phyloP scores from a whole-genome alignment of 179 eudicot species.

The Heliamphora pulchella region DNA sequence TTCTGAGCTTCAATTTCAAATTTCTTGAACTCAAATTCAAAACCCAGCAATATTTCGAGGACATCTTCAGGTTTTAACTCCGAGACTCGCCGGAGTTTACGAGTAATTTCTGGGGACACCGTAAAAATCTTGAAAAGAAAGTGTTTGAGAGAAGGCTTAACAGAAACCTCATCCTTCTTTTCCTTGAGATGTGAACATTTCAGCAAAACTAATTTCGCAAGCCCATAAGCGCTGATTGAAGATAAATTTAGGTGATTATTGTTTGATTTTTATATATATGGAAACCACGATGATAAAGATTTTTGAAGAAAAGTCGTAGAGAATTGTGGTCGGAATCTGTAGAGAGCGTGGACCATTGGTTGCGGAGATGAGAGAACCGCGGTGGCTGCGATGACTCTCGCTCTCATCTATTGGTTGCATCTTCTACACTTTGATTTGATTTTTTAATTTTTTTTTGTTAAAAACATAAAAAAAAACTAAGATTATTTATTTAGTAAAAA shows the following conservation, averaged over 20 bases:
- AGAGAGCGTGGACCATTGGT: conserved; percentile 24
- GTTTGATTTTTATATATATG: conserved; percentile 11
- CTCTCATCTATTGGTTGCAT: conserved; percentile 20
- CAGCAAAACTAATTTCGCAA: conserved; percentile 27
- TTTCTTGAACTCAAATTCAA: conserved; percentile 27
- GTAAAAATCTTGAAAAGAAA: conserved; percentile 34
- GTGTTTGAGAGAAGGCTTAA: conserved; percentile 31
- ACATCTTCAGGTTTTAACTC: conserved; percentile 49
- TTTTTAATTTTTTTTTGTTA: too few species aligned
- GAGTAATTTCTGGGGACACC: conserved; percentile 44
- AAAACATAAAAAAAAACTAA: too few species aligned
- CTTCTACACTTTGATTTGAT: neutral
- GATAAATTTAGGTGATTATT: conserved; percentile 21
- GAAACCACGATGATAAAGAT: neutral
- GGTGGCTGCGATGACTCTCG: conserved; percentile 2
- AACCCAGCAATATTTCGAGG: conserved; percentile 48
- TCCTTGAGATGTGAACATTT: conserved; percentile 22
- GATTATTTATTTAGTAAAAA: too few species aligned
- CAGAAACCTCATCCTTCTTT: conserved; percentile 18
- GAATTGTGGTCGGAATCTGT: neutral
- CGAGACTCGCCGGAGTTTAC: conserved; percentile 40
- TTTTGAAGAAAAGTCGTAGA: neutral
- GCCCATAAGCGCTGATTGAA: conserved; percentile 12
- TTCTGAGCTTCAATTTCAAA: conserved; percentile 30
- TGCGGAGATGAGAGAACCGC: neutral